phyloP scores from a whole-genome alignment of 352 stramenopile species.

The Globisporangium polare region DNA sequence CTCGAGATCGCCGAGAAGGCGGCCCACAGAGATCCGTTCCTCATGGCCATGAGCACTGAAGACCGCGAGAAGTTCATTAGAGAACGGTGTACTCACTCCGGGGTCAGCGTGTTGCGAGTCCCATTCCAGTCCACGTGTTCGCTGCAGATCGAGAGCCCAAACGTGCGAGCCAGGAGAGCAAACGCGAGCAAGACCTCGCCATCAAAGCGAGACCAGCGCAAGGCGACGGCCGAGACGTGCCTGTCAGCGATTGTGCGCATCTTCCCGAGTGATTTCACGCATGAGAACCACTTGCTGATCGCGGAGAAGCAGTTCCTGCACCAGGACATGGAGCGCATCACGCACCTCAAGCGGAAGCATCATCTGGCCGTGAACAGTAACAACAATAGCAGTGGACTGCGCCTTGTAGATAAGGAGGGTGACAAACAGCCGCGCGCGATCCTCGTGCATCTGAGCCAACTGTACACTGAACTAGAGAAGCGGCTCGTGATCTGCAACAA shows the following conservation, averaged over 20 bases:
- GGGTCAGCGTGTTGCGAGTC: slow-evolving; percentile 51
- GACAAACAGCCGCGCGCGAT: slow-evolving; percentile 29
- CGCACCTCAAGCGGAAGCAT: slow-evolving; percentile 14
- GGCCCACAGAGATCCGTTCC: slow-evolving; percentile 54
- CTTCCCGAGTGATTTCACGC: slow-evolving; percentile 37
- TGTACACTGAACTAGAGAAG: slow-evolving; percentile 38
- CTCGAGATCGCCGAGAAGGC: slow-evolving; percentile 48
- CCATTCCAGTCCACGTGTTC: slow-evolving; percentile 22
- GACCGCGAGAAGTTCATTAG: slow-evolving; percentile 43
- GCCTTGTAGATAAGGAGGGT: not conserved
- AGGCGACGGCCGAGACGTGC: not conserved
- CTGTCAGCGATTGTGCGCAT: slow-evolving; percentile 45
- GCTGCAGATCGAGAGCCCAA: slow-evolving; percentile 13
- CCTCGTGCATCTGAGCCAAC: slow-evolving; percentile 45
- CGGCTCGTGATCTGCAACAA: slow-evolving; percentile 59
- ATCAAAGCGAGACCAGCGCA: not conserved
- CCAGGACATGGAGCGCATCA: slow-evolving; percentile 44
- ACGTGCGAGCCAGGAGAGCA: slow-evolving; percentile 17
- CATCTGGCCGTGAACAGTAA: slow-evolving; percentile 11
- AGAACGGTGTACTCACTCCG: slow-evolving; percentile 44
- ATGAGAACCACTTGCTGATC: slow-evolving; percentile 54
- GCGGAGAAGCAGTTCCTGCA: slow-evolving; percentile 57
- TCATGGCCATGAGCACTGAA: slow-evolving; percentile 43
- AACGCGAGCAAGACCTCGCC: not conserved
- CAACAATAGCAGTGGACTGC: not conserved